Base-by-base conservation (phyloP, 352 stramenopile species). In the Labyrinthula sp. region DNA sequence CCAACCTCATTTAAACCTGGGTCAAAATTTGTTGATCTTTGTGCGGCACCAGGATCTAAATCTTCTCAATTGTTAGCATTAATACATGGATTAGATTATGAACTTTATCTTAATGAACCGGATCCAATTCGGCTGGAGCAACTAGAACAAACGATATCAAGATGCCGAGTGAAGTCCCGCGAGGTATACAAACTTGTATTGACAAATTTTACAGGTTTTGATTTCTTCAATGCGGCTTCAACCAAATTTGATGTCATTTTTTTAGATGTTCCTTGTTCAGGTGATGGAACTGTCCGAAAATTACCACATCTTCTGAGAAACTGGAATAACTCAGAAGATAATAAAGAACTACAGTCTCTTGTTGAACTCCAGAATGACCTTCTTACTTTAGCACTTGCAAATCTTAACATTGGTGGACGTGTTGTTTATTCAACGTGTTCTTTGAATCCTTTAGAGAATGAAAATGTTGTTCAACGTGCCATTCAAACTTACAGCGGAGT, bases 381-480 rank as follows among this genome's bases (percentile, higher is more conserved):
- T 57, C 76, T 87, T 34, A 72, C 79, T 49, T 73, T 85, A 17
- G 43, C 43, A 10, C 31, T 35, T 3, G 28, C 12, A 5, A 18
- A 61, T 18, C 20, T 58, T 12, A 43, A 65, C 31, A 57, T 88
- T 23, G 82, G 79, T 7, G 83, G 83, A 9, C 75, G 68, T 49
- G 87, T 94, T 67, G 89, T 87, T 40, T 94, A 94, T 64, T 91
- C 76, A 24, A 94, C 82, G 45, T 99, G 91, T 54, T 92, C 79
- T 39, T 77, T 99, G 52, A 98, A 97, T 66, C 91, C 91, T 8
- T 62, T 97, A 18, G 91, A 99, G 68, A 86, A 99, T 63, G 91
- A 99, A 63, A 89, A 89, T 6, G 82, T 99, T 14, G 88, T 99
- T n/a, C n/a, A n/a, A n/a, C n/a, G n/a, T n/a, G n/a, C n/a, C n/a